Evolutionary conservation across 352 stramenopile species (phyloP).

Genomic region (Globisporangium takayamanum): DNA sequence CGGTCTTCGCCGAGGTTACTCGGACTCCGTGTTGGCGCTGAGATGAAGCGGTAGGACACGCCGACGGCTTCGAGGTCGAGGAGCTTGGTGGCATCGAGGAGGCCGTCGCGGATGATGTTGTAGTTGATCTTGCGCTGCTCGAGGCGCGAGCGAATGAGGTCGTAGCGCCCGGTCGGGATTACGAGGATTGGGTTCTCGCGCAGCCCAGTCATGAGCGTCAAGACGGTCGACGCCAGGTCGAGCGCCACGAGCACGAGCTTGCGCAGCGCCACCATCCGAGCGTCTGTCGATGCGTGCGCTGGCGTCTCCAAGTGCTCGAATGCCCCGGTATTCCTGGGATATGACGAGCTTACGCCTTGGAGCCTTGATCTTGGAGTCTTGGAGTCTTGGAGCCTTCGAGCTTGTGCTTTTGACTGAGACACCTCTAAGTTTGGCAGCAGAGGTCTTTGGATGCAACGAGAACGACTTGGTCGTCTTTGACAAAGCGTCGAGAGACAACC

Average conservation of each 20-base stretch:
- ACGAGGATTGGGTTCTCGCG: conserved; percentile 23
- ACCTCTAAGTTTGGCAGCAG: too few relatives aligned
- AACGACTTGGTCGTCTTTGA: too few relatives aligned
- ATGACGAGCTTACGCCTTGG: too few relatives aligned
- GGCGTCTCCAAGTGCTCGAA: neutral
- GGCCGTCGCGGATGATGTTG: conserved; percentile 18
- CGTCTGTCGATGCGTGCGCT: too few relatives aligned
- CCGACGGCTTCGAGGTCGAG: conserved; percentile 5
- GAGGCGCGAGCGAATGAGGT: conserved; percentile 17
- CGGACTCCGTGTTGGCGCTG: conserved; percentile 20
- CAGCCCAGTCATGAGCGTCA: conserved; percentile 26
- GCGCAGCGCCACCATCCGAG: conserved; percentile 2
- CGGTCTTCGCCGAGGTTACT: conserved; percentile 29
- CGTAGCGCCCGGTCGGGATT: conserved; percentile 13
- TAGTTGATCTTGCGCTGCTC: conserved; percentile 21
- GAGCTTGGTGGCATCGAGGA: conserved; percentile 13
- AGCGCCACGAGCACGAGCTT: conserved; percentile 16
- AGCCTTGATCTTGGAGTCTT: too few relatives aligned
- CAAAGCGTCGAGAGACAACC: too few relatives aligned
- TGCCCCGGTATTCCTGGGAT: too few relatives aligned
- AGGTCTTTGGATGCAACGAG: too few relatives aligned
- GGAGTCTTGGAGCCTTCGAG: too few relatives aligned
- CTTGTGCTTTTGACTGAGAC: too few relatives aligned
- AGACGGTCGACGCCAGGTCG: conserved; percentile 17
- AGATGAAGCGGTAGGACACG: conserved; percentile 12